phyloP scores from a whole-genome alignment of 225 moss, liverwort and hornwort genomes.

The Polytrichum commune region DNA sequence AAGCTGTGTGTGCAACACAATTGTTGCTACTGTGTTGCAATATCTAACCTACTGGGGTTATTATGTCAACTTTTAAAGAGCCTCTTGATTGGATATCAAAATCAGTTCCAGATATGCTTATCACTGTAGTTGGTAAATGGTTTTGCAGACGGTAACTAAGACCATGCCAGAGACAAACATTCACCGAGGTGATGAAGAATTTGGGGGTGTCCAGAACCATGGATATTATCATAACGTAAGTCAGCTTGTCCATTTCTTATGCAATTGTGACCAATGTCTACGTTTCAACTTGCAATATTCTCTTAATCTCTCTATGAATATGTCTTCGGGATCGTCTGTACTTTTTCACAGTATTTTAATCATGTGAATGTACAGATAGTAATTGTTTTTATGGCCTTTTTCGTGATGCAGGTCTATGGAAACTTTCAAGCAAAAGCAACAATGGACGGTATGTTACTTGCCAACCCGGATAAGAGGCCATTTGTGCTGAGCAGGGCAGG shows the following conservation, averaged over 20 bases:
- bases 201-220: slow-evolving; percentile 76
- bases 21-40: too few relatives aligned
- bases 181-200: slow-evolving; percentile 80
- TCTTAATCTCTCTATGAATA: too few relatives aligned
- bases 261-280: too few relatives aligned
- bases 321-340: too few relatives aligned
- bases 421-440: slow-evolving; percentile 82
- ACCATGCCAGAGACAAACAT: slow-evolving; percentile 81
- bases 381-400: too few relatives aligned
- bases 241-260: neutral
- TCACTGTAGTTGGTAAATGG: neutral
- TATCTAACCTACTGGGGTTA: too few relatives aligned
- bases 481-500: slow-evolving; percentile 91
- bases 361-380: too few relatives aligned
- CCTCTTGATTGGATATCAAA: too few relatives aligned
- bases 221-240: slow-evolving; percentile 84
- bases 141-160: slow-evolving; percentile 77
- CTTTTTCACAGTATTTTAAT: too few relatives aligned
- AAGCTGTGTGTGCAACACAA: neutral
- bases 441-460: slow-evolving; percentile 69
- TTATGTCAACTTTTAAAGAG: too few relatives aligned
- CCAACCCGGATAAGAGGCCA: slow-evolving; percentile 61
- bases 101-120: neutral
- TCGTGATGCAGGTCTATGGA: slow-evolving; percentile 74
- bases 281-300: too few relatives aligned